Evolutionary conservation across 345 rosid species (phyloP).

Genomic region (Anastatica hierochuntica): DNA sequence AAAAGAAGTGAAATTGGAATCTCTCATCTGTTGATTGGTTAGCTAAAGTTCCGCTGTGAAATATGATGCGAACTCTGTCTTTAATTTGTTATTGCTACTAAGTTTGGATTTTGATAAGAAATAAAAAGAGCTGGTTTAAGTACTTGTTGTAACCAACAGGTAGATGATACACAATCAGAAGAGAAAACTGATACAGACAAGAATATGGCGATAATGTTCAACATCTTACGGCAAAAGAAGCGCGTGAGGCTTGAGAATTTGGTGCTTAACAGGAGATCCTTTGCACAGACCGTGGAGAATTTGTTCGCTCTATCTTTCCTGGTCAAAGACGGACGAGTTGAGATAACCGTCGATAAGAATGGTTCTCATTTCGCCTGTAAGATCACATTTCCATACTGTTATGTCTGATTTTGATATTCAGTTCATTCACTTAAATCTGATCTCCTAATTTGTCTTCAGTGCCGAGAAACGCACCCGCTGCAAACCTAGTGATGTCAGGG

Average conservation of each 20-base stretch:
- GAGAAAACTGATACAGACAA: conserved; percentile 82
- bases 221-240: conserved; percentile 46
- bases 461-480: conserved; percentile 76
- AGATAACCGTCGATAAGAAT: conserved; percentile 42
- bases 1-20: background rate
- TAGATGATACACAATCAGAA: conserved; percentile 42
- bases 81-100: background rate
- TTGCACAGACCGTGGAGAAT: conserved; percentile 90
- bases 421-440: background rate
- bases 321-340: conserved; percentile 78
- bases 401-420: background rate
- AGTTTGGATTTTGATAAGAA: background rate
- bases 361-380: conserved; percentile 72
- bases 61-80: background rate
- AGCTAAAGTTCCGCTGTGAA: background rate
- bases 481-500: conserved; percentile 42
- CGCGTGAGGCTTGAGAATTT: conserved; percentile 56
- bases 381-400: conserved; percentile 15
- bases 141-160: conserved; percentile 26
- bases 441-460: conserved; percentile 31
- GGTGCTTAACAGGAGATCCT: conserved; percentile 61
- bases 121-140: background rate
- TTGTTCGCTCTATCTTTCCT: conserved; percentile 83
- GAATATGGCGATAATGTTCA: conserved; percentile 70
- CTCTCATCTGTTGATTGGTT: background rate